Base-by-base conservation (phyloP, 148 eudicot species). In the Rhododendron vialii region DNA sequence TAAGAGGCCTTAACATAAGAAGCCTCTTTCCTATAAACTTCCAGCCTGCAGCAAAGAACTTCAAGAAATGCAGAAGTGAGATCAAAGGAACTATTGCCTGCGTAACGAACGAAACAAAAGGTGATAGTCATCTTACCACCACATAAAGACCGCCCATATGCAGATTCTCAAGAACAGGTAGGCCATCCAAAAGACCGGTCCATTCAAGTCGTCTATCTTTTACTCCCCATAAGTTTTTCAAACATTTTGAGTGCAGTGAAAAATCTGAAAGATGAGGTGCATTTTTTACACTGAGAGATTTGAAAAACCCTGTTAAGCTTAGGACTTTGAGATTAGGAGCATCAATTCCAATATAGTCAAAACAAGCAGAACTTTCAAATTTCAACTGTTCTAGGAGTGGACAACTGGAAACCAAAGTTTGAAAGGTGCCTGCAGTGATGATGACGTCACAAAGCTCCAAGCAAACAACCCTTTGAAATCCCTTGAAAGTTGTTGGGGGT, bases 401-500 rank as follows among this genome's bases (percentile, higher is more conserved):
- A 63, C 82, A 85, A 63, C 35, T 85, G 15, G 78, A 79, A 45
- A 85, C 33, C 15, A 85, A 85, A 18, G 48, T 45, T 57, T 26
- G 14, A 20, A 85, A 36, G 12, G 7, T 2, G 13, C 26, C 38
- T 7, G 11, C 43, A 12, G 3, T 8, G 41, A 85, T 78, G 13
- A n/a, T 10, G 28, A 86, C 83, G n/a, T 78, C 59, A 17, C 5
- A 1, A 14, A 86, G 73, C 36, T 24, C 47, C 53, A 86, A 51
- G n/a, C 9, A 5, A n/a, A 10, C 2, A 17, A 86, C 75, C 85
- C 69, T 82, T 15, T 51, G n/a, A 74, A 86, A 82, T 73, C 75
- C 75, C 14, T 28, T 71, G 17, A 71, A 71, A 2, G 38, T 30
- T 10, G 38, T 48, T 3, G 82, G 76, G 8, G 85, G 85, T 17